phyloP scores from a whole-genome alignment of 2,329 filamentous ascomycete species.

The Ophiostoma novo-ulmi region DNA sequence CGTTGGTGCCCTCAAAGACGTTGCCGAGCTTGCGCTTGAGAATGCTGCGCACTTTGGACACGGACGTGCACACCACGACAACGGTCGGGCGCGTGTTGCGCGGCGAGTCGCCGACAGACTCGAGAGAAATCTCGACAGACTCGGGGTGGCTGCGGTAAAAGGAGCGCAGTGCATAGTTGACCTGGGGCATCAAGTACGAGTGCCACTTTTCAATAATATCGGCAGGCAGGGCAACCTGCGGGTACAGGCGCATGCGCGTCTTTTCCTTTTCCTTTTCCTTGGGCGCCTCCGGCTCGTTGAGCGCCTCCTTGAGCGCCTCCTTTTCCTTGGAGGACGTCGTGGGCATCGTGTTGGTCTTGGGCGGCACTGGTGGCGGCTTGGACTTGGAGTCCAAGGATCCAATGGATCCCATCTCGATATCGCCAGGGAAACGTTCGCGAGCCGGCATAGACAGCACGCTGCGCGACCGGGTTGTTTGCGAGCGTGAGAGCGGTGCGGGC shows the following conservation, averaged over 20 bases:
- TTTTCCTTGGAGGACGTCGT: constrained; percentile 20
- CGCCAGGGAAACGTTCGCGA: constrained; percentile 16
- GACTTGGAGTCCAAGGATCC: constrained; percentile 8
- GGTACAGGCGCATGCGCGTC: constrained; percentile 53
- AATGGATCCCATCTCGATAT: neutral
- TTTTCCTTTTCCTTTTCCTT: constrained; percentile 19
- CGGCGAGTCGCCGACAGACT: constrained; percentile 65
- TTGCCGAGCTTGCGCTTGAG: constrained; percentile 62
- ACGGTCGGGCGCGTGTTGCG: constrained; percentile 66
- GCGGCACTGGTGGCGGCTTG: constrained; percentile 19
- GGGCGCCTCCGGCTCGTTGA: neutral
- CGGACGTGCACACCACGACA: constrained; percentile 70
- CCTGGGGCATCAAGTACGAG: constrained; percentile 62
- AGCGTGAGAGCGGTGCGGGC: neutral
- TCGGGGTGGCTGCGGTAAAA: constrained; percentile 70
- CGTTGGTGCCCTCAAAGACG: constrained; percentile 58
- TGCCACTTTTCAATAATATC: constrained; percentile 69
- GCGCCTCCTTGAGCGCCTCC: neutral
- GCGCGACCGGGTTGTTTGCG: neutral
- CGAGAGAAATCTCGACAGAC: constrained; percentile 71
- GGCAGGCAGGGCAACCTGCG: constrained; percentile 53
- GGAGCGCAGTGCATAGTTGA: constrained; percentile 64
- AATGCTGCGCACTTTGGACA: constrained; percentile 65
- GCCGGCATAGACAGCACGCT: constrained; percentile 5
- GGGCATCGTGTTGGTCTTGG: constrained; percentile 23